A percentile compares a stretch with the other conserved stretches of the same genome.
These are phyloP conservation scores for Lipomyces sp. DNA, from an alignment of 805 yeast species.

Conservation along the genomic window DNA sequence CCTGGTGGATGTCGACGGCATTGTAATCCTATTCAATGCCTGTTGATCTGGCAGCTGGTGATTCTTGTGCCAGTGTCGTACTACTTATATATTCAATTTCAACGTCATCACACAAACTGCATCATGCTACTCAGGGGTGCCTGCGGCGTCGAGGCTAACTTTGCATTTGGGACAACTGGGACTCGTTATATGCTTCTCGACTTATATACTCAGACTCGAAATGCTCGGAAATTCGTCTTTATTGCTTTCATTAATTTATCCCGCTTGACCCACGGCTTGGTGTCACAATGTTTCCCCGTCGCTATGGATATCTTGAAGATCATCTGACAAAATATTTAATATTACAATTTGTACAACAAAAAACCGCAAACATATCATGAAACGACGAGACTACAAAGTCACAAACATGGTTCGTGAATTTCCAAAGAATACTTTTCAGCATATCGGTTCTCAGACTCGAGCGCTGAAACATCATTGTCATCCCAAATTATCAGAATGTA, in stretches of 20 bases:
- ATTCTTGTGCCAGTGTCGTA: background rate
- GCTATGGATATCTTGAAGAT: no score
- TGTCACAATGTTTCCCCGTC: no score
- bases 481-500: background rate
- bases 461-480: background rate
- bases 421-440: background rate
- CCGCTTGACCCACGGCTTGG: no score
- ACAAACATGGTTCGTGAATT: conserved; percentile 12
- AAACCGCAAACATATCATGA: background rate
- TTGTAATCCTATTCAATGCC: background rate
- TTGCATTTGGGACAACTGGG: background rate
- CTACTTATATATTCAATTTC: background rate
- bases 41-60: background rate
- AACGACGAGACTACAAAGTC: background rate
- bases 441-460: background rate
- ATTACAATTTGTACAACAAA: no score
- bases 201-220: no score
- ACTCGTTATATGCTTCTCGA: background rate
- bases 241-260: no score
- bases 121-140: background rate
- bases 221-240: no score
- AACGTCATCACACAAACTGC: background rate
- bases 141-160: background rate
- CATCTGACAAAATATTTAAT: no score
- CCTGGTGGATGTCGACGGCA: background rate